Evolutionary conservation across 176 grass and related monocot species (phyloP), one percentile per base, ranked within the genome.

Genomic region (Aechmea fasciata): DNA sequence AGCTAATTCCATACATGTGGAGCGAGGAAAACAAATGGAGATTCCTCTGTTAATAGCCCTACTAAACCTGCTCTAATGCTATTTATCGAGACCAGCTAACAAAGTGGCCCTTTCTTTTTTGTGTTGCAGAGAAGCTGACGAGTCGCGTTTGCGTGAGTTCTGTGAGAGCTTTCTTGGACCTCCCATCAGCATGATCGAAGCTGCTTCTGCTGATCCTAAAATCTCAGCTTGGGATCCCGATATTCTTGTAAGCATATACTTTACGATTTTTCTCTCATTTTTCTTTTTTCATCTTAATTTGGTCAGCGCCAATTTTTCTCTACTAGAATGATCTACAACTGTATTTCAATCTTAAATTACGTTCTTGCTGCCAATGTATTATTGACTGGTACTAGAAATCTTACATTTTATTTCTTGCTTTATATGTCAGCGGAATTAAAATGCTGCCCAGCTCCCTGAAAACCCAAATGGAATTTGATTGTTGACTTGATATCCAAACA

Each of bases 111-210:
- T 65, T n/a, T 14, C 75, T 3, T 77, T 71, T 13, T 62, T 75
- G 64, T 67, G 48, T 57, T 80, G 65, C 81, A 97, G 93, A 81
- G 93, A 97, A 84, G 79, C 89, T 49, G 93, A 97, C 75, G 93
- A 92, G 69, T 87, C 83, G 13, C 83, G 89, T 57, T 70, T 97
- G 9, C 86, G 86, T 33, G 93, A 97, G 77, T 70, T 97, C 50
- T 97, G 93, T 14, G 89, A 90, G 65, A 85, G 84, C 80, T 97
- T 97, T 83, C 85, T 97, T 78, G 93, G 89, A 49, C 89, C 89
- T 75, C 86, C 89, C 0, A 49, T 80, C 57, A 83, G 76, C 65
- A 89, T 82, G 81, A 73, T 85, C 69, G 77, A 73, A 66, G 66
- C 18, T 68, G 54, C 69, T 19, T 67, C 78, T 79, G 29, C 11